Evolutionary conservation across 2,329 filamentous ascomycete genomes (phyloP).

Genomic region (Epichloe uncinata): DNA sequence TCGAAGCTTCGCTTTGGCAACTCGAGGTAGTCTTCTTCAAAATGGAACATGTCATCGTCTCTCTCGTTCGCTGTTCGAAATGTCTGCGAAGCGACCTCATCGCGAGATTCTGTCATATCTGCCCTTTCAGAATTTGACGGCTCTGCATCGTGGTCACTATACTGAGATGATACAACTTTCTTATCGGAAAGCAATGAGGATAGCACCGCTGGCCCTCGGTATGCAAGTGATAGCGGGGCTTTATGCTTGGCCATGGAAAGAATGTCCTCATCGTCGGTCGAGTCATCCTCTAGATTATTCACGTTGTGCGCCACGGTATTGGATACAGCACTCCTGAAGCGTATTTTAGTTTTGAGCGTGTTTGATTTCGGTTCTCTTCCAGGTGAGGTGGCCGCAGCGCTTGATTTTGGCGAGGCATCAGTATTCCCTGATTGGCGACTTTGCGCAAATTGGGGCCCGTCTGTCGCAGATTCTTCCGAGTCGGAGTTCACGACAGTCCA

Average conservation of each 20-base stretch:
- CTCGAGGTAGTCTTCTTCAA: slow-evolving; percentile 25
- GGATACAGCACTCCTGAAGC: neutral
- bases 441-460: neutral
- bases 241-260: slow-evolving; percentile 23
- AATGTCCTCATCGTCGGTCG: slow-evolving; percentile 28
- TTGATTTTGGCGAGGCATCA: neutral
- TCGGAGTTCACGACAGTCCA: slow-evolving; percentile 35
- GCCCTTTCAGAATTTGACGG: neutral
- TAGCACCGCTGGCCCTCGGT: neutral
- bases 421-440: neutral
- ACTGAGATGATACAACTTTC: slow-evolving; percentile 3
- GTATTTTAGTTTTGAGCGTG: neutral
- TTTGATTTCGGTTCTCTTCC: neutral
- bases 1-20: slow-evolving; percentile 9
- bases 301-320: neutral
- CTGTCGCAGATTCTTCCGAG: slow-evolving; percentile 13
- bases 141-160: neutral
- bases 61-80: slow-evolving; percentile 6
- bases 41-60: slow-evolving; percentile 32
- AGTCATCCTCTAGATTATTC: slow-evolving; percentile 16
- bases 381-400: neutral
- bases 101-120: neutral
- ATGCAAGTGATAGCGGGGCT: neutral
- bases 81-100: neutral
- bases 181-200: slow-evolving; percentile 14